phyloP scores from a whole-genome alignment of 805 yeast species.

The Starmera quercuum region DNA sequence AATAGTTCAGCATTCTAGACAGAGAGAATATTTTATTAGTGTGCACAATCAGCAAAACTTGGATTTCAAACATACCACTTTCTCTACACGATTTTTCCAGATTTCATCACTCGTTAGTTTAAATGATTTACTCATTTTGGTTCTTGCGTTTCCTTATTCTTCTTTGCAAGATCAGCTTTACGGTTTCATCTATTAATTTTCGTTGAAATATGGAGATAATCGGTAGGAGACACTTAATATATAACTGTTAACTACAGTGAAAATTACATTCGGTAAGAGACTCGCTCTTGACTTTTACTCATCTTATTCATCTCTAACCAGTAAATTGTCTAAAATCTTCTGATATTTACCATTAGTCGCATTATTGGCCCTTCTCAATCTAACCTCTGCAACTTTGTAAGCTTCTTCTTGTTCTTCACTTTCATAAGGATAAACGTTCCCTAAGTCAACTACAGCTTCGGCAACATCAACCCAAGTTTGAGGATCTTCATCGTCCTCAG shows the following conservation, averaged over 20 bases:
- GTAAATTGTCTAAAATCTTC: conserved; percentile 50
- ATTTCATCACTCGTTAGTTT: conserved; percentile 72
- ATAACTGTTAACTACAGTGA: not conserved
- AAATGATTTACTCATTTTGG: conserved; percentile 31
- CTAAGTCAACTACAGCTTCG: conserved; percentile 76
- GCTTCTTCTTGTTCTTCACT: conserved; percentile 57
- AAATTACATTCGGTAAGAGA: not conserved
- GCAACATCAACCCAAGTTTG: conserved; percentile 79
- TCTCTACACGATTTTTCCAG: conserved; percentile 84
- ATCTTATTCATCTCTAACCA: conserved; percentile 3
- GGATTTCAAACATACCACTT: conserved; percentile 37
- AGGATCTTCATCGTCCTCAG: conserved; percentile 68
- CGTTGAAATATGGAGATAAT: not conserved
- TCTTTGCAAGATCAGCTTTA: too few relatives aligned
- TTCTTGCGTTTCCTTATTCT: too few relatives aligned
- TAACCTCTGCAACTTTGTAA: conserved; percentile 63
- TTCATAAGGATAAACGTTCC: conserved; percentile 62
- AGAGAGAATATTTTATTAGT: conserved; percentile 9
- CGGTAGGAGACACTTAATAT: too few relatives aligned
- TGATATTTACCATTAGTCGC: conserved; percentile 73
- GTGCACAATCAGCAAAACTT: not conserved
- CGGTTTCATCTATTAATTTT: not conserved
- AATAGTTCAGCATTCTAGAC: conserved; percentile 91
- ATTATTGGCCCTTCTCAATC: conserved; percentile 64
- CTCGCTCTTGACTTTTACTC: not conserved